phyloP scores from a whole-genome alignment of 441 rosid species.

The Erysimum cheiri region DNA sequence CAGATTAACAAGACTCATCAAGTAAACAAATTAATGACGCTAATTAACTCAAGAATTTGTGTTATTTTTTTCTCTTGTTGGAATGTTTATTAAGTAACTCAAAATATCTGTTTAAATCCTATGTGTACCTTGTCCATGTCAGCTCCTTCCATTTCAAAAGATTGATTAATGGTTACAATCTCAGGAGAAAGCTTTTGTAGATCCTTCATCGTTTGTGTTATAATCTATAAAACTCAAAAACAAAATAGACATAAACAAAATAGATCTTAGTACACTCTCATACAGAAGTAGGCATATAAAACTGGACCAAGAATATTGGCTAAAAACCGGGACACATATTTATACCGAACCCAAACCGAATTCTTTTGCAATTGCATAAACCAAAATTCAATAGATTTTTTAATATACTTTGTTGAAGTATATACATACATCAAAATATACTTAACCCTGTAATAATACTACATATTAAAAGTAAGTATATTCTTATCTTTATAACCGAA shows the following conservation, averaged over 20 bases:
- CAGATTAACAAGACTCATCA: constrained; percentile 41
- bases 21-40: constrained; percentile 15
- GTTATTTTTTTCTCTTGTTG: background rate
- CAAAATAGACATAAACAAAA: background rate
- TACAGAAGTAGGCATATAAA: background rate
- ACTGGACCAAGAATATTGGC: too few species aligned
- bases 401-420: too few species aligned
- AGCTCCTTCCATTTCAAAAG: constrained; percentile 56
- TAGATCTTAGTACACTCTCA: background rate
- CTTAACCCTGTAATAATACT: too few species aligned
- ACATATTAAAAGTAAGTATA: too few species aligned
- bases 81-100: constrained; percentile 1
- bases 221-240: constrained; percentile 48
- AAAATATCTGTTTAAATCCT: background rate
- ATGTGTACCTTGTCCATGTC: constrained; percentile 56
- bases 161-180: constrained; percentile 52
- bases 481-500: too few species aligned
- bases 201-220: constrained; percentile 70
- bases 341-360: too few species aligned
- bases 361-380: too few species aligned
- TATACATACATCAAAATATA: too few species aligned
- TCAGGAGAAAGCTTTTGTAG: constrained; percentile 73
- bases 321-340: too few species aligned
- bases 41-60: background rate
- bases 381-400: too few species aligned